These are phyloP conservation scores for Toxoplasma gondii DNA, from an alignment of 169 alveolate species.

Conservation along the genomic window DNA sequence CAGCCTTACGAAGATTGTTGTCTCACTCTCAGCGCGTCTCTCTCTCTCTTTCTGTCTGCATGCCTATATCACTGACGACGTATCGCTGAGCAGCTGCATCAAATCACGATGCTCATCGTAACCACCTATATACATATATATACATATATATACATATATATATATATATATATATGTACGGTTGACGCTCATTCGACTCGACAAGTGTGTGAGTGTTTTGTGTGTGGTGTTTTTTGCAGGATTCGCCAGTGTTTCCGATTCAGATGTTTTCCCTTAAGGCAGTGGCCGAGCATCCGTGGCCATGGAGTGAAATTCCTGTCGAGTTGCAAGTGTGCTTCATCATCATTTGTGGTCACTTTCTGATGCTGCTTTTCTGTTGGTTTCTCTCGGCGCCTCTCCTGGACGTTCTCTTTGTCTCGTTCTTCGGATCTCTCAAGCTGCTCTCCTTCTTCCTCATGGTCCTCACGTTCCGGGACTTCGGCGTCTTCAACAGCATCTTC, in stretches of 20 bases:
- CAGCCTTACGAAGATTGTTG: neutral
- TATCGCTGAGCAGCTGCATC: too few species aligned
- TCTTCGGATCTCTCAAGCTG: constrained; percentile 41
- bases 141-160: neutral
- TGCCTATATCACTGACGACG: too few species aligned
- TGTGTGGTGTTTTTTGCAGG: neutral
- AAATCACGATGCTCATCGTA: too few species aligned
- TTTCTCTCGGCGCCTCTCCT: constrained; percentile 36
- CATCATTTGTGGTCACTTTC: constrained; percentile 5
- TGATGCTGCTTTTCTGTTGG: neutral
- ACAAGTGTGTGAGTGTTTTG: too few species aligned
- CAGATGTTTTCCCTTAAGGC: constrained; percentile 7
- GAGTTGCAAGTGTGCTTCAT: constrained; percentile 33
- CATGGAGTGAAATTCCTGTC: constrained; percentile 23
- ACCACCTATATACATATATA: too few species aligned
- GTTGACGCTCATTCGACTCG: too few species aligned
- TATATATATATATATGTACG: neutral
- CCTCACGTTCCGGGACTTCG: constrained; percentile 59
- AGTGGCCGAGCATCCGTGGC: neutral
- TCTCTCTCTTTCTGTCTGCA: too few species aligned
- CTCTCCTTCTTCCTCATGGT: constrained; percentile 49
- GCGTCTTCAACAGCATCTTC: constrained; percentile 41
- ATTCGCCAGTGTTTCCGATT: constrained; percentile 7
- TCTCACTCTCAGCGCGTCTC: neutral
- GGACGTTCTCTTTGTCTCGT: constrained; percentile 35